Evolutionary conservation across 495 filamentous ascomycete species (phyloP), one percentile per base, ranked within the genome.

Genomic region (Talaromyces trachyspermus): DNA sequence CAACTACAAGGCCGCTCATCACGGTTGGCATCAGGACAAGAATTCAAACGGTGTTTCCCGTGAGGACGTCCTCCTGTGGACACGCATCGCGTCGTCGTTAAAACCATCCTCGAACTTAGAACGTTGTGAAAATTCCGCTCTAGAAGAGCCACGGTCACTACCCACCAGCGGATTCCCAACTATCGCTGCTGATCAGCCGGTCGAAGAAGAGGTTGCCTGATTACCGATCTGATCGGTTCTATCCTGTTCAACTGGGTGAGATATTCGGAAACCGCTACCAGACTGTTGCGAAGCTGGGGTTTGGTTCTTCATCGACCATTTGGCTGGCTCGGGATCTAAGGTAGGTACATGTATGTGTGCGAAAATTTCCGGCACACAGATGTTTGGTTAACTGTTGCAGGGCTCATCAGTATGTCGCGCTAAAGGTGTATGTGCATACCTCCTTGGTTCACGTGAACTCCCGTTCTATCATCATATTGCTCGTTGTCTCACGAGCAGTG

Each of bases 281-380:
- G 47, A 54, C 69, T 8, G 33, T 68, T 11, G 61, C 58, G 6
- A 76, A 78, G 49, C 55, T 78, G 22, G 70, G 72, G 14, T 75
- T 56, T 54, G 71, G 72, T 7, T 54, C 57, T 9, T 56, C 38
- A 23, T 75, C 71, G 2, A 76, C 70, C 3, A 60, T 67, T n/a
- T 78, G 64, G 69, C 56, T 74, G 18, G 61, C 60, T 19, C 58
- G 54, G 14, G 65, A 72, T 60, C 56, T 71, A 2, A 40, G 59
- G 47, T 51, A 56, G 56, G 58, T n/a, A n/a, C n/a, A n/a, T n/a
- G n/a, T n/a, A 58, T 40, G 49, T 56, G 56, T n/a, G 37, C 37
- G 6, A 48, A 68, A 10, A 67, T 70, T 55, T 54, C 32, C 1
- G n/a, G 9, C 49, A 54, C 15, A 43, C 19, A 35, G 25, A 22